Conservation (phyloP, 352 stramenopile genomes). For the Nothophytophthora sp. region DNA sequence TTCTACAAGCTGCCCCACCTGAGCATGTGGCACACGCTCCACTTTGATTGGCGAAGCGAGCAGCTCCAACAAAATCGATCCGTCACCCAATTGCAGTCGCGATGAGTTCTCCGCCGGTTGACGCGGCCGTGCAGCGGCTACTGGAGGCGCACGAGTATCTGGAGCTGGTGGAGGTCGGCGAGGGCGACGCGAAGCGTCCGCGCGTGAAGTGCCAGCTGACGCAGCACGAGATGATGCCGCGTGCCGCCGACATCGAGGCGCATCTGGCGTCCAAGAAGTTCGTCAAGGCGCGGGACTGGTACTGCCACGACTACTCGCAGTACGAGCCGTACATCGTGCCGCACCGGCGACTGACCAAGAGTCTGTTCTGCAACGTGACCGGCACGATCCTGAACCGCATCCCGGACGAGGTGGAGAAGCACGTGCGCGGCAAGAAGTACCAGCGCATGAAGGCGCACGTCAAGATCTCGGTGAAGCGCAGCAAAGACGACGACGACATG, state of each 20-base stretch:
- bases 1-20: no score
- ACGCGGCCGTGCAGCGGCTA: constrained; percentile 42
- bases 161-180: constrained; percentile 46
- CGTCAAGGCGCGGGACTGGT: constrained; percentile 83
- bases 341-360: constrained; percentile 82
- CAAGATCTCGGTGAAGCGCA: constrained; percentile 41
- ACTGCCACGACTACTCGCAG: constrained; percentile 89
- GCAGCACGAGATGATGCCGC: constrained; percentile 78
- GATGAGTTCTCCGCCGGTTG: no score
- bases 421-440: constrained; percentile 90
- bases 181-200: constrained; percentile 46
- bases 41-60: no score
- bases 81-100: no score
- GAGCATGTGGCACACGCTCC: no score
- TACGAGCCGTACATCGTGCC: constrained; percentile 91
- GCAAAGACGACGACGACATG: constrained; percentile 30
- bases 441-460: constrained; percentile 78
- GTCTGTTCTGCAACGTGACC: constrained; percentile 90
- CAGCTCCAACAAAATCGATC: no score
- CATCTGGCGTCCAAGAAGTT: constrained; percentile 84
- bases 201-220: constrained; percentile 76
- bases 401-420: constrained; percentile 85
- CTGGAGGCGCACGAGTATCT: constrained; percentile 54
- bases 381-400: constrained; percentile 87
- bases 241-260: constrained; percentile 55